phyloP scores from a whole-genome alignment of 176 grass and related monocot genomes.

The Cenchrus purpureus region DNA sequence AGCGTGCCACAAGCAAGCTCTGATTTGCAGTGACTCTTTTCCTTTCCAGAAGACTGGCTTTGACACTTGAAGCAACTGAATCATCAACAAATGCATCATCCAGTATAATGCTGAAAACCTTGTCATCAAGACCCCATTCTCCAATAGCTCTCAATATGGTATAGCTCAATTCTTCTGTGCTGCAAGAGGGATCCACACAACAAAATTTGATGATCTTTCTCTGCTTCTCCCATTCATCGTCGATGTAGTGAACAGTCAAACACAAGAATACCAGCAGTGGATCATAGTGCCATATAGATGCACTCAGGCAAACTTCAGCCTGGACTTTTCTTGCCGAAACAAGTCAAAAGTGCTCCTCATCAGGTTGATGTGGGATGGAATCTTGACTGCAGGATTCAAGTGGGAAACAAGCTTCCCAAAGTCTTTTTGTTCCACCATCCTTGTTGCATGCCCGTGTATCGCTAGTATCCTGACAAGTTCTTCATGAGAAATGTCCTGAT shows the following conservation, averaged over 20 bases:
- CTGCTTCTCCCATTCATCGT: constrained; percentile 35
- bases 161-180: neutral
- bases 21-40: neutral
- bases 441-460: constrained; percentile 15
- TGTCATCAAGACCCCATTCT: constrained; percentile 35
- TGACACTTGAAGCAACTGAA: constrained; percentile 39
- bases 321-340: constrained; percentile 40
- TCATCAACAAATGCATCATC: constrained; percentile 33
- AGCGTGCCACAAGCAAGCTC: constrained; percentile 40
- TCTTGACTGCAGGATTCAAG: constrained; percentile 31
- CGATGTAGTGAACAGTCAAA: constrained; percentile 40
- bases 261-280: constrained; percentile 14
- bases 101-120: constrained; percentile 43
- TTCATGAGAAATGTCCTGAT: constrained; percentile 12
- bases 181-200: neutral
- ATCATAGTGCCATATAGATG: constrained; percentile 33
- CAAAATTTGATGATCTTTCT: constrained; percentile 20
- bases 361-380: neutral
- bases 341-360: neutral
- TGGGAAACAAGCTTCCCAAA: constrained; percentile 42
- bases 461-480: constrained; percentile 29
- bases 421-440: neutral
- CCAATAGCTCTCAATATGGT: constrained; percentile 30
- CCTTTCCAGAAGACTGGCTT: constrained; percentile 12
- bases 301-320: constrained; percentile 47